These are phyloP conservation scores for Aspergillus ibericus DNA, from an alignment of 2,329 filamentous ascomycete genomes.

Conservation along the genomic window DNA sequence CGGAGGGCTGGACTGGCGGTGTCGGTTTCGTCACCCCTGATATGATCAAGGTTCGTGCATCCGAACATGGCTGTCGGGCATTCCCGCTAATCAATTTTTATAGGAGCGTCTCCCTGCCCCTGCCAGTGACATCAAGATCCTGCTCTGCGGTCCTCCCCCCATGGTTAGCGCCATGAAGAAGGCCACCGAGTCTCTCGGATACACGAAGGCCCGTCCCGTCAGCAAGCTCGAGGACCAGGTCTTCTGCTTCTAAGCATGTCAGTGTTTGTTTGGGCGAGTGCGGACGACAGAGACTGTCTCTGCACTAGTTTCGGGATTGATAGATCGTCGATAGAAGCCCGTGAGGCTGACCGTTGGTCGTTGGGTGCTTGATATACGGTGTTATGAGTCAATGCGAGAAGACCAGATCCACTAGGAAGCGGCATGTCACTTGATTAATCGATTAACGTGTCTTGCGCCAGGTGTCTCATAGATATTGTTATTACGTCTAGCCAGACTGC, in stretches of 20 bases:
- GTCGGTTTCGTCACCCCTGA: constrained; percentile 93
- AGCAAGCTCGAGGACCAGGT: constrained; percentile 98
- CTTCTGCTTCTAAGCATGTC: constrained; percentile 75
- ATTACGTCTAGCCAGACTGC: neutral
- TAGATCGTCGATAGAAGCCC: constrained; percentile 1
- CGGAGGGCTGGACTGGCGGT: constrained; percentile 85
- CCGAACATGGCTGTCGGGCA: neutral
- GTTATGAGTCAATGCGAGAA: constrained; percentile 6
- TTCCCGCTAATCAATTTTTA: neutral
- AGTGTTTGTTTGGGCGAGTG: neutral
- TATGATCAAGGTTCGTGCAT: constrained; percentile 75
- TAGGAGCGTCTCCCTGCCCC: constrained; percentile 69
- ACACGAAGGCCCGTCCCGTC: constrained; percentile 86
- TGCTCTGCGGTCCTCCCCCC: constrained; percentile 91
- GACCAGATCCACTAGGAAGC: neutral
- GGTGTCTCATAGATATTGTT: neutral
- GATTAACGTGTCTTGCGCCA: neutral
- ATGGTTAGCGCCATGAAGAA: constrained; percentile 99
- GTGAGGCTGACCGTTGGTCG: neutral
- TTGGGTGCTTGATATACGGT: constrained; percentile 4
- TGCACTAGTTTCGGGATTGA: neutral
- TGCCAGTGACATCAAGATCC: constrained; percentile 83
- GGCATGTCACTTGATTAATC: neutral
- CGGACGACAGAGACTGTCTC: neutral
- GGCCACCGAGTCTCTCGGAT: constrained; percentile 82